These are phyloP conservation scores for Hydnum rufescens DNA, from an alignment of 768 basidiomycete species.

Conservation along the genomic window DNA sequence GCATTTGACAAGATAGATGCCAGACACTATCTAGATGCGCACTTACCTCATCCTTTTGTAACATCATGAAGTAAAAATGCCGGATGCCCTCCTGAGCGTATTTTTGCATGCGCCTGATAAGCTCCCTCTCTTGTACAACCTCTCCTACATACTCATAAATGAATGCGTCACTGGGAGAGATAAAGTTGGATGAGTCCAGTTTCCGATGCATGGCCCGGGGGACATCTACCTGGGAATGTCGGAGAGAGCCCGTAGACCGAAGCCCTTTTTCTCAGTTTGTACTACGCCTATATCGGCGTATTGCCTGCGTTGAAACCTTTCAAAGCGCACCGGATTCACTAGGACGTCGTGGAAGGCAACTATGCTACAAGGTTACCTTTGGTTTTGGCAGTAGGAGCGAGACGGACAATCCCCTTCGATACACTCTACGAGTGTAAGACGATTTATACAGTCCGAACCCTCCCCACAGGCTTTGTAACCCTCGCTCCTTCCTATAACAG, in stretches of 20 bases:
- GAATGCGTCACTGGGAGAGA: slow-evolving; percentile 44
- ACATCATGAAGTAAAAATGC: slow-evolving; percentile 99
- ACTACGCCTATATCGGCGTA: slow-evolving; percentile 83
- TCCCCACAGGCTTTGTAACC: slow-evolving; percentile 60
- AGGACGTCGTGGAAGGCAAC: neutral
- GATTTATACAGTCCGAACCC: slow-evolving; percentile 87
- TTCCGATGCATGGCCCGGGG: neutral
- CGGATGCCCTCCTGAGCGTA: slow-evolving; percentile 85
- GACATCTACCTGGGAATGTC: slow-evolving; percentile 21
- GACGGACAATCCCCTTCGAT: slow-evolving; percentile 78
- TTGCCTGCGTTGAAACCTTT: slow-evolving; percentile 69
- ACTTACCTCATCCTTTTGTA: slow-evolving; percentile 89
- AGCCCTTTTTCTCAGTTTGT: slow-evolving; percentile 88
- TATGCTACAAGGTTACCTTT: slow-evolving; percentile 35
- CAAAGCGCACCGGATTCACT: neutral
- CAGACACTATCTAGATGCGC: neutral
- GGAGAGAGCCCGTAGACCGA: slow-evolving; percentile 59
- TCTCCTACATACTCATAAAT: slow-evolving; percentile 98
- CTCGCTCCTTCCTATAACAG: neutral
- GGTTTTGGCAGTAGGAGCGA: slow-evolving; percentile 67
- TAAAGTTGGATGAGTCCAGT: too few species aligned
- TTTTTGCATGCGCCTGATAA: slow-evolving; percentile 83
- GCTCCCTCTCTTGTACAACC: slow-evolving; percentile 69
- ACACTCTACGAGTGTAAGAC: slow-evolving; percentile 94
- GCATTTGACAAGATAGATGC: slow-evolving; percentile 1